Evolutionary conservation across 331 rosid species (phyloP), one percentile per base, ranked within the genome.

Genomic region (Quercus tomentella): DNA sequence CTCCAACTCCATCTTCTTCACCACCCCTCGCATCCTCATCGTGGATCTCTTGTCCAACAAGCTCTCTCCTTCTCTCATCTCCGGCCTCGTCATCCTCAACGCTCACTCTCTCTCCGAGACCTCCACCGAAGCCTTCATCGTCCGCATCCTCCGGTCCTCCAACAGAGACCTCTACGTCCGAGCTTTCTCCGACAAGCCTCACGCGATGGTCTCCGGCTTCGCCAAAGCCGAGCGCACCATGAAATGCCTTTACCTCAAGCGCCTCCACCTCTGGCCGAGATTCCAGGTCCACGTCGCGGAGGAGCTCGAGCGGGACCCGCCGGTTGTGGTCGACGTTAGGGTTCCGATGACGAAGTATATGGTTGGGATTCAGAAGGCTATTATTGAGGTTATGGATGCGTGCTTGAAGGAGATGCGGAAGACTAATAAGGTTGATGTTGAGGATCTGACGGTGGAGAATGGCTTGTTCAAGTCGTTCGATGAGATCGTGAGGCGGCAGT

Each of bases 391-490:
- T 8, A 91, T 95, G 97, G 99, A 91, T 30, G 98, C 94, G 21
- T 95, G 98, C 77, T 80, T 92, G 87, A 95, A 95, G 86, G 98
- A 95, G 84, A 91, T 95, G 97, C 84, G 97, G 93, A 95, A 89
- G 88, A 95, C 97, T 3, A 95, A 95, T 52, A 95, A 91, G 86
- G 97, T 95, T 23, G 97, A 95, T 55, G 89, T 93, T 22, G 97
- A 95, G 88, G 96, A 95, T 73, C 67, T 95, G 84, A 95, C 97
- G 2, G 92, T 91, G 54, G 99, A 95, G 81, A 95, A 91, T 43
- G 97, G 99, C 45, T 74, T 95, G 86, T 95, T 95, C 77, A 95
- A 95, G 88, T 95, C 97, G 2, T 95, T 95, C 31, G 99, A 95
- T 86, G 99, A 95, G 89, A 93, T 93, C 69, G 92, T 95, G 82